Evolutionary conservation across 2,329 filamentous ascomycete species (phyloP), one percentile per base, ranked within the genome.

Genomic region (Colletotrichum echinochloae): DNA sequence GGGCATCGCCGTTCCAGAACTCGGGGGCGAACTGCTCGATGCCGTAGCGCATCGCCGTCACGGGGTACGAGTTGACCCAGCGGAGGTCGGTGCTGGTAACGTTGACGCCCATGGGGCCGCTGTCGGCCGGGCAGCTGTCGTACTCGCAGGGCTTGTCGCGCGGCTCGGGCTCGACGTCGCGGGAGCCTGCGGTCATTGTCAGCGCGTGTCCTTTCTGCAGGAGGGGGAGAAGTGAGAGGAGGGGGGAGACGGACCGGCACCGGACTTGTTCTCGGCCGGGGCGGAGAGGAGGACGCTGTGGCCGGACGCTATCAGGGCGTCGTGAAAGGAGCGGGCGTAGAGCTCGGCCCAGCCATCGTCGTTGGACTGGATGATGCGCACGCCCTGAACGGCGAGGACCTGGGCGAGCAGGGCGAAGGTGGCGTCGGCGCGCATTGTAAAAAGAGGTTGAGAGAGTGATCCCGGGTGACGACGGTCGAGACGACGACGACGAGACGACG

Each of bases 331-430:
- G 20, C 91, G 87, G 60, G 91, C 81, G 75, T 93, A 92, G 49
- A 85, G 85, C 80, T 92, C 91, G 6, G 91, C 90, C 91, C 91
- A 93, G 41, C 91, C 91, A 76, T 93, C 91, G 73, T 93, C 91
- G 78, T 93, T 93, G 73, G 87, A 86, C 66, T 91, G 88, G 64
- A 93, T 77, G 75, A 91, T 88, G 74, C 89, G 88, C 55, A 86
- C 76, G 64, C 75, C 76, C 23, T 78, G 26, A 3, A 46, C 44
- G 55, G 66, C 71, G 33, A 73, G 51, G 37, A 44, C 59, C 65
- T 70, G 65, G 23, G 65, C 57, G 30, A 73, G 62, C 59, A 72
- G 46, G 54, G 61, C 72, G 55, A 72, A 48, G 41, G 65, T 44
- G 39, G 65, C 33, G 16, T 44, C 16, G 39, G 54, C 52, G 59